Evolutionary conservation across 805 yeast species (phyloP).

Genomic region (Wickerhamiella domercqiae): DNA sequence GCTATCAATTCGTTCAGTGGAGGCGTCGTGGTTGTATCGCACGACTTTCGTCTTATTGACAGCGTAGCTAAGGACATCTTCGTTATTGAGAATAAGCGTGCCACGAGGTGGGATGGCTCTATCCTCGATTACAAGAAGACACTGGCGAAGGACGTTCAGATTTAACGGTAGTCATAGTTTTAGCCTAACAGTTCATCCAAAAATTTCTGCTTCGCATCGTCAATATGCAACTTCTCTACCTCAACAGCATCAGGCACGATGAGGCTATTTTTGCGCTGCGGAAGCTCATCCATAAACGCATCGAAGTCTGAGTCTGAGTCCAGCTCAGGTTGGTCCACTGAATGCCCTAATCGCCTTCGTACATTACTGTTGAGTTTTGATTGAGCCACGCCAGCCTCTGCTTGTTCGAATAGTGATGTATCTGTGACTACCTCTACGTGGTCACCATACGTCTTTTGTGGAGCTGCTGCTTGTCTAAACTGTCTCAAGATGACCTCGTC

Average conservation of each 20-base stretch:
- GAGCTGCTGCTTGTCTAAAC: neutral
- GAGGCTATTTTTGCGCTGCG: neutral
- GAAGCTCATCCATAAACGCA: slow-evolving; percentile 14
- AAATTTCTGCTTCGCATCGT: slow-evolving; percentile 7
- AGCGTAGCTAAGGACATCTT: slow-evolving; percentile 94
- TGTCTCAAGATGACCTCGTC: neutral
- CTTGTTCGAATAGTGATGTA: slow-evolving; percentile 5
- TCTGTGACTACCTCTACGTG: neutral
- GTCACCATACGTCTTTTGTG: neutral
- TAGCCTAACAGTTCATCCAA: slow-evolving; percentile 8
- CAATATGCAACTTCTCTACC: slow-evolving; percentile 1
- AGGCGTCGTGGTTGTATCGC: slow-evolving; percentile 97
- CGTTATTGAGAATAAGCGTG: slow-evolving; percentile 90
- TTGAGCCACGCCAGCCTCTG: slow-evolving; percentile 11
- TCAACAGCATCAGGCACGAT: neutral
- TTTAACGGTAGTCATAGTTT: slow-evolving; percentile 7
- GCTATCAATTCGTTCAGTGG: slow-evolving; percentile 92
- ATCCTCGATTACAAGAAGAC: slow-evolving; percentile 86
- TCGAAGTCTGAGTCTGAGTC: slow-evolving; percentile 17
- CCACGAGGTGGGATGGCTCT: slow-evolving; percentile 90
- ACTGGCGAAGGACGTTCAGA: slow-evolving; percentile 65
- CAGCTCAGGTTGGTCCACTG: slow-evolving; percentile 6
- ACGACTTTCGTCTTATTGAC: slow-evolving; percentile 95
- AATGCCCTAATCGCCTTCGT: slow-evolving; percentile 6
- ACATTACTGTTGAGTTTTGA: slow-evolving; percentile 10